These are phyloP conservation scores for Sporothrix brunneoviolacea DNA, from an alignment of 2,329 filamentous ascomycete genomes.

Conservation along the genomic window DNA sequence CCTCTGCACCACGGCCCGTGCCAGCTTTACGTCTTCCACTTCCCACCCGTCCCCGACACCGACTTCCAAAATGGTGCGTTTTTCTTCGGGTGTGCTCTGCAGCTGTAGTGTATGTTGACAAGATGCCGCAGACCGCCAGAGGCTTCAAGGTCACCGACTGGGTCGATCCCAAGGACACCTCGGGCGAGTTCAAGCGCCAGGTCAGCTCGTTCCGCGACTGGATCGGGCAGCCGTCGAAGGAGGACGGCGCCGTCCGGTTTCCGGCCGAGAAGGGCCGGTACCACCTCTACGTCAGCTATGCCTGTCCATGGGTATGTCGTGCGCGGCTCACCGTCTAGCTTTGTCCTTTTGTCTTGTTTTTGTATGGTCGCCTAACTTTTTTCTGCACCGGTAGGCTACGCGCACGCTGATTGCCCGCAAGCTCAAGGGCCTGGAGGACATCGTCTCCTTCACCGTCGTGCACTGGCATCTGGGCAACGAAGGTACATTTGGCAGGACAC, in stretches of 20 bases:
- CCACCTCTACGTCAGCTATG: slow-evolving; percentile 91
- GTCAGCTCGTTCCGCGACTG: slow-evolving; percentile 73
- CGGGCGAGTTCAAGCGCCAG: slow-evolving; percentile 90
- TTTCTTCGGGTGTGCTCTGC: neutral
- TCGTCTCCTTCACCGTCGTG: slow-evolving; percentile 73
- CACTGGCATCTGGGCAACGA: slow-evolving; percentile 77
- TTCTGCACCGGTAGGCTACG: slow-evolving; percentile 53
- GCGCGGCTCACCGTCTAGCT: no score
- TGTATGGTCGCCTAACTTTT: neutral
- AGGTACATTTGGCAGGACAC: slow-evolving; percentile 33
- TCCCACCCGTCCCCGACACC: neutral
- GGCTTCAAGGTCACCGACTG: slow-evolving; percentile 63
- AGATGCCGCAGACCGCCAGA: slow-evolving; percentile 14
- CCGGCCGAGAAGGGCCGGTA: slow-evolving; percentile 84
- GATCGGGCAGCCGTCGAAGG: slow-evolving; percentile 48
- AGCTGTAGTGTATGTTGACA: no score
- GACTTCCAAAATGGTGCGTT: slow-evolving; percentile 11
- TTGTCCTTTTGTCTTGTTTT: neutral
- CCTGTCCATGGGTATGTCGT: slow-evolving; percentile 95
- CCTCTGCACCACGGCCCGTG: neutral
- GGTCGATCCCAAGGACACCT: slow-evolving; percentile 69
- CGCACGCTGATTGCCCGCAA: slow-evolving; percentile 80
- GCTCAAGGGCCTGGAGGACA: slow-evolving; percentile 85
- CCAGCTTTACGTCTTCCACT: neutral
- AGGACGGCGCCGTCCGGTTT: slow-evolving; percentile 62